phyloP scores from a whole-genome alignment of 176 grass and related monocot species.

The Eleusine coracana region DNA sequence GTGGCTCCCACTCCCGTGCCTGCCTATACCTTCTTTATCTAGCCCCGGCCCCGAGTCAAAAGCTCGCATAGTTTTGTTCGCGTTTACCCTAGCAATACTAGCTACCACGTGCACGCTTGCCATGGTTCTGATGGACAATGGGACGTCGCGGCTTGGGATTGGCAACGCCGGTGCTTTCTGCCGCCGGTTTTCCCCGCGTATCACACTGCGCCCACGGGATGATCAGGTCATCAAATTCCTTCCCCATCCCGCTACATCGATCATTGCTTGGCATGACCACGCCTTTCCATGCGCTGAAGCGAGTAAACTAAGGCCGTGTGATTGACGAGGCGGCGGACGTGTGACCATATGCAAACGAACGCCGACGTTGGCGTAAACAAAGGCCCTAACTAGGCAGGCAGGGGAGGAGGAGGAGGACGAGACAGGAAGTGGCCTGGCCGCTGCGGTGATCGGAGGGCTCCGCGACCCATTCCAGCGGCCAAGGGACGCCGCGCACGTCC shows the following conservation, averaged over 20 bases:
- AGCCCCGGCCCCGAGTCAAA: slow-evolving; percentile 13
- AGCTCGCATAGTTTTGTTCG: not conserved
- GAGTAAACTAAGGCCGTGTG: not conserved
- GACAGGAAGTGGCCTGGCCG: not conserved
- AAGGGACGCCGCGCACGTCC: slow-evolving; percentile 44
- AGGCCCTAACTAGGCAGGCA: not conserved
- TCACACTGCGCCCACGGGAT: slow-evolving; percentile 20
- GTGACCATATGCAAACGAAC: not conserved
- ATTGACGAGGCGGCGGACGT: not conserved
- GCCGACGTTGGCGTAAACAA: slow-evolving; percentile 1
- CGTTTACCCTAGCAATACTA: not conserved
- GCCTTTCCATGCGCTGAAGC: not conserved
- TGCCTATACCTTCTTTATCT: not conserved
- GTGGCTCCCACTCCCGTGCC: not conserved
- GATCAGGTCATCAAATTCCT: not conserved
- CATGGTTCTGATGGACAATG: not conserved
- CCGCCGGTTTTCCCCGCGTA: not conserved
- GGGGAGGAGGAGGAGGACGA: not conserved
- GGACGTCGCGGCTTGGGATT: slow-evolving; percentile 8
- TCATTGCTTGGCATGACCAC: not conserved
- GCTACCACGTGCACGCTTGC: not conserved
- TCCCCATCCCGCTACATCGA: not conserved
- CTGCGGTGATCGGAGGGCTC: slow-evolving; percentile 41
- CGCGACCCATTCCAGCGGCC: slow-evolving; percentile 25
- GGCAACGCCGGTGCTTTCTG: not conserved